Conservation (phyloP, 495 filamentous ascomycete genomes). For the Trichoderma virens region DNA sequence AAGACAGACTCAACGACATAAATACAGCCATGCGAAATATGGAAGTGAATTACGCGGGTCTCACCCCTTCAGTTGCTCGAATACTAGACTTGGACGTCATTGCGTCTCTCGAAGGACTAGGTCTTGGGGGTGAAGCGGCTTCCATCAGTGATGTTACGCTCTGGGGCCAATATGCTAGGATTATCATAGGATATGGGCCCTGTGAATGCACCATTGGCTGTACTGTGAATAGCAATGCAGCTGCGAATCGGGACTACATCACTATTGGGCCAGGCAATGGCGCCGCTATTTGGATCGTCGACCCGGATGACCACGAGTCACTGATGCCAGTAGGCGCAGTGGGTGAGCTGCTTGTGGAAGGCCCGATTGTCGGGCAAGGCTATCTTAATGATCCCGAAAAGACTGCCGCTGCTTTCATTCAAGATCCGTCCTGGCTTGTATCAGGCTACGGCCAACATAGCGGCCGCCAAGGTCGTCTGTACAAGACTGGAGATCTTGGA, state of each 20-base stretch:
- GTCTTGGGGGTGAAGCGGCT: background rate
- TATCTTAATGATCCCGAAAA: slow-evolving; percentile 47
- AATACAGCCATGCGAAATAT: slow-evolving; percentile 13
- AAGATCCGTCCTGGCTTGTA: slow-evolving; percentile 35
- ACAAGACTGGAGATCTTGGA: slow-evolving; percentile 32
- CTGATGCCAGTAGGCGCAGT: slow-evolving; percentile 35
- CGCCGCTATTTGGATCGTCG: slow-evolving; percentile 19
- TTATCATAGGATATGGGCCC: background rate
- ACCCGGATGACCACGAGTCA: slow-evolving; percentile 23
- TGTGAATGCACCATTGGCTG: slow-evolving; percentile 23
- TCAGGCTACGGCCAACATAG: slow-evolving; percentile 9
- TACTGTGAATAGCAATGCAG: slow-evolving; percentile 36
- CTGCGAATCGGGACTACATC: slow-evolving; percentile 28
- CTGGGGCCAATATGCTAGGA: background rate
- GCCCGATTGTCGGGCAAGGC: slow-evolving; percentile 40
- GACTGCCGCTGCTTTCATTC: slow-evolving; percentile 41
- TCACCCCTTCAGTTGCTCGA: background rate
- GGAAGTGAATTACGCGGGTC: background rate
- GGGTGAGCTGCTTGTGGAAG: slow-evolving; percentile 41
- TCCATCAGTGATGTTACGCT: background rate
- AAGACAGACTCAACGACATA: slow-evolving; percentile 34
- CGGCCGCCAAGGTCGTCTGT: slow-evolving; percentile 19
- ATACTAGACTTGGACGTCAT: background rate
- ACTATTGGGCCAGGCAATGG: slow-evolving; percentile 20
- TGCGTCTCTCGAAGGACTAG: background rate